Percentiles rank a stretch among this genome's conserved stretches.
Evolutionary conservation across 192 early-diverging fungal genomes (phyloP).

Genomic region (Oehlia diaphana): DNA sequence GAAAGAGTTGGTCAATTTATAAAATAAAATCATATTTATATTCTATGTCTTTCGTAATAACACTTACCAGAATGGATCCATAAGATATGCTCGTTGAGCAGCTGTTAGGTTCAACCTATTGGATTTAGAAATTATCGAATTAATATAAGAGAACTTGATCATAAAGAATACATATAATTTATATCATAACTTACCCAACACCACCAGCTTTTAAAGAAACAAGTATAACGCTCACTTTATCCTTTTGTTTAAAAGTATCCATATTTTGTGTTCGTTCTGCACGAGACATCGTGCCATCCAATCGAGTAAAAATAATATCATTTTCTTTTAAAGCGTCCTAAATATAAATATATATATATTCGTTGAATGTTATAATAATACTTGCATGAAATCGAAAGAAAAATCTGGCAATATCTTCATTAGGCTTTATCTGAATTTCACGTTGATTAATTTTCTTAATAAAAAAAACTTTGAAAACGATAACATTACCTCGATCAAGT

Average conservation of each 20-base stretch:
- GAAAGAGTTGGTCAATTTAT: slow-evolving; percentile 43
- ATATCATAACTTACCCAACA: slow-evolving; percentile 47
- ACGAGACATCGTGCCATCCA: slow-evolving; percentile 78
- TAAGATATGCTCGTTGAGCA: slow-evolving; percentile 67
- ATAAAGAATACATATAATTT: too few relatives aligned
- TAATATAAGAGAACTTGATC: neutral
- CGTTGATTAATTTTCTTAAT: slow-evolving; percentile 10
- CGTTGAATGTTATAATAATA: neutral
- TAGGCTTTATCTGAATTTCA: neutral
- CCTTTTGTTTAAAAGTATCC: slow-evolving; percentile 56
- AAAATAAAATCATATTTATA: slow-evolving; percentile 31
- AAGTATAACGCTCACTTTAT: slow-evolving; percentile 55
- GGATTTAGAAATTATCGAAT: neutral
- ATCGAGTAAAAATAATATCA: slow-evolving; percentile 59
- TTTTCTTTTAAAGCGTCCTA: slow-evolving; percentile 52
- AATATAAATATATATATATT: slow-evolving; percentile 15
- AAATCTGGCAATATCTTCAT: slow-evolving; percentile 18
- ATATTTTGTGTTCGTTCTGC: slow-evolving; percentile 56
- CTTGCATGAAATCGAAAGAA: slow-evolving; percentile 16
- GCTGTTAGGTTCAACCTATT: slow-evolving; percentile 66
- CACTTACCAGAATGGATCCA: slow-evolving; percentile 54
- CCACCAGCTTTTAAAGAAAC: slow-evolving; percentile 75
- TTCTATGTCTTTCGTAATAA: neutral
- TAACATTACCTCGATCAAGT: slow-evolving; percentile 62
- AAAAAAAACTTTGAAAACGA: neutral